A percentile compares a stretch with the other conserved stretches of the same genome.
These are phyloP conservation scores for Beauveria varroae DNA, from an alignment of 2,329 filamentous ascomycete genomes.

Conservation along the genomic window DNA sequence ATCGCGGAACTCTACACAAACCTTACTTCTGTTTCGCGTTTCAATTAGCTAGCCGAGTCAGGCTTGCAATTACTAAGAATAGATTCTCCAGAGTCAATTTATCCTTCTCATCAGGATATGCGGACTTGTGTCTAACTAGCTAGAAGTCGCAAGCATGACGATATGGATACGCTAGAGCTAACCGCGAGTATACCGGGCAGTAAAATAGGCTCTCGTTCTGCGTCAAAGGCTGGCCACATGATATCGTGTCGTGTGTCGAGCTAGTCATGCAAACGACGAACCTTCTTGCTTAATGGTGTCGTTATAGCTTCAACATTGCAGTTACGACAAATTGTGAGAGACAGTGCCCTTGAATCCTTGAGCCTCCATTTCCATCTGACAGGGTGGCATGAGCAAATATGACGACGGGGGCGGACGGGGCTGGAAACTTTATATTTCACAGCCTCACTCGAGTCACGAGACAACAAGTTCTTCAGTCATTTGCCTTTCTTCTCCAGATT, in stretches of 20 bases:
- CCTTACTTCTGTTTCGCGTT: background rate
- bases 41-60: background rate
- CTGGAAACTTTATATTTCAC: background rate
- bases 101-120: too few relatives aligned
- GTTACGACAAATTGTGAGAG: background rate
- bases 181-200: background rate
- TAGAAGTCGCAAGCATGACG: background rate
- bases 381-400: background rate
- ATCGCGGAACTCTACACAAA: background rate
- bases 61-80: background rate
- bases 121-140: background rate
- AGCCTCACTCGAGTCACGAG: background rate
- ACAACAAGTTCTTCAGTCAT: background rate
- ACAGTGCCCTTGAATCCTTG: too few relatives aligned
- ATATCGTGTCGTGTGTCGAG: background rate
- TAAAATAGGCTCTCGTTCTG: background rate
- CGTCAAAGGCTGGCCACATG: background rate
- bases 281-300: background rate
- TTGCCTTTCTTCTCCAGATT: background rate
- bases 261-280: background rate
- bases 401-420: background rate
- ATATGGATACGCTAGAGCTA: background rate
- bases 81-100: background rate
- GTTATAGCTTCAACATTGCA: background rate
- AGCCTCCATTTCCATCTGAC: background rate